Evolutionary conservation across 495 filamentous ascomycete genomes (phyloP), one percentile per base, ranked within the genome.

Genomic region (Xylaria intraflava): DNA sequence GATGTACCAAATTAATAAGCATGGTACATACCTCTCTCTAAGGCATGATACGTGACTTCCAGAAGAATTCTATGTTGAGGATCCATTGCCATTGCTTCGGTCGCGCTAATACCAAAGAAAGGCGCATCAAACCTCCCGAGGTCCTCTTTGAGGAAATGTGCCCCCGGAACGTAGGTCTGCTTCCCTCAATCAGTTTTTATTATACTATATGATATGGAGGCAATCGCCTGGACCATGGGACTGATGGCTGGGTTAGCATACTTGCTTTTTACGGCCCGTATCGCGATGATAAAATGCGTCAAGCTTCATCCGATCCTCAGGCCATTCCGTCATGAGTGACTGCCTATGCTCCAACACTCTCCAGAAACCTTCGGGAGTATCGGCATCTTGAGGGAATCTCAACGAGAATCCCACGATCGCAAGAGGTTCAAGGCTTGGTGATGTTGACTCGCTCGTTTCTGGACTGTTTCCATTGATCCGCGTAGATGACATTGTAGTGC

Each of bases 61-160:
- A 83, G 64, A 6, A 76, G 52, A 3, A 73, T 51, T 2, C 62
- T 40, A 33, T 62, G 51, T 46, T 36, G 23, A 0, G 65, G 65
- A 39, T 67, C 57, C 62, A 67, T 65, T 11, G 56, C 51, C 12
- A 45, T 65, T 1, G 79, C 78, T 59, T 81, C 79, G 0, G 67
- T 60, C 4, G 72, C 61, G 2, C 70, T 72, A 39, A 79, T 75
- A 19, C 65, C 62, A 65, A 84, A 84, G 69, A 83, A 83, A 1
- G 44, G 24, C 0, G 60, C 46, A 31, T 66, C 78, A 55, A 80
- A 81, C 0, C 44, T 49, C 10, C 62, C 61, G 9, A 74, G 17
- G 53, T 79, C 70, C 16, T 75, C 67, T 19, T 27, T 27, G 29
- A 67, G 20, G 46, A 64, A 62, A 39, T 62, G 56, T 2, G 46